A percentile compares a stretch with the other conserved stretches of the same genome.
Conservation (phyloP, 1,284 basidiomycete genomes). For the Moesziomyces globuligerus region DNA sequence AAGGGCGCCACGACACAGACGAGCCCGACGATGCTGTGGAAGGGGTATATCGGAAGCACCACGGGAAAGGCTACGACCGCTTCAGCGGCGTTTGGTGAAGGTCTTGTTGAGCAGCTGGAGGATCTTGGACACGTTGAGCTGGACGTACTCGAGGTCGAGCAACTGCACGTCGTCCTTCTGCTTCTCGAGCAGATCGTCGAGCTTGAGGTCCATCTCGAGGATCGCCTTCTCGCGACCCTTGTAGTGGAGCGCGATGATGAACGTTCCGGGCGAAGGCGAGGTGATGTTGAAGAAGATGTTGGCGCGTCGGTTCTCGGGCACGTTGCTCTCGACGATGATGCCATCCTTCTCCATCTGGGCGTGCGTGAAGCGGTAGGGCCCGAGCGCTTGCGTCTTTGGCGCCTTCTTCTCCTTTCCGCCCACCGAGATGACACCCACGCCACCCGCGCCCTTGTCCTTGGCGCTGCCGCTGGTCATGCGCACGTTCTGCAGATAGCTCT, state of each 20-base stretch:
- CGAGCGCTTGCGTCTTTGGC: constrained; percentile 82
- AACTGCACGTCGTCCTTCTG: constrained; percentile 98
- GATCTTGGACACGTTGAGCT: constrained; percentile 94
- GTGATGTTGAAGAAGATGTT: constrained; percentile 99
- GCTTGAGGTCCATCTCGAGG: constrained; percentile 99
- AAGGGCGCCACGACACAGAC: too few species aligned
- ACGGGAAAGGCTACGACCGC: background rate
- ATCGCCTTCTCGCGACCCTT: constrained; percentile 99
- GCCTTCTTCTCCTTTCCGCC: constrained; percentile 97
- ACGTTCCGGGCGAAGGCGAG: constrained; percentile 95
- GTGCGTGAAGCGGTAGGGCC: constrained; percentile 96
- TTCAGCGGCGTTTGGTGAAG: constrained; percentile 57
- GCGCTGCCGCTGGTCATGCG: constrained; percentile 75
- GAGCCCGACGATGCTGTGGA: too few species aligned
- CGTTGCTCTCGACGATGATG: constrained; percentile 98
- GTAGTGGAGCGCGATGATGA: constrained; percentile 98
- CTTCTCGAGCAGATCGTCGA: constrained; percentile 96
- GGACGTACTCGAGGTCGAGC: constrained; percentile 95
- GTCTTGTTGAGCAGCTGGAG: constrained; percentile 75
- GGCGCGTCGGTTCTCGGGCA: constrained; percentile 90
- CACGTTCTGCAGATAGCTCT: constrained; percentile 98
- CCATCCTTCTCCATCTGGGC: constrained; percentile 98
- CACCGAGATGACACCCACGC: constrained; percentile 92
- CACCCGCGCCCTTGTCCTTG: constrained; percentile 73
- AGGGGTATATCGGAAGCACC: constrained; percentile 12